Conservation (phyloP, 495 filamentous ascomycete genomes). For the Hypomontagnella monticulosa region DNA sequence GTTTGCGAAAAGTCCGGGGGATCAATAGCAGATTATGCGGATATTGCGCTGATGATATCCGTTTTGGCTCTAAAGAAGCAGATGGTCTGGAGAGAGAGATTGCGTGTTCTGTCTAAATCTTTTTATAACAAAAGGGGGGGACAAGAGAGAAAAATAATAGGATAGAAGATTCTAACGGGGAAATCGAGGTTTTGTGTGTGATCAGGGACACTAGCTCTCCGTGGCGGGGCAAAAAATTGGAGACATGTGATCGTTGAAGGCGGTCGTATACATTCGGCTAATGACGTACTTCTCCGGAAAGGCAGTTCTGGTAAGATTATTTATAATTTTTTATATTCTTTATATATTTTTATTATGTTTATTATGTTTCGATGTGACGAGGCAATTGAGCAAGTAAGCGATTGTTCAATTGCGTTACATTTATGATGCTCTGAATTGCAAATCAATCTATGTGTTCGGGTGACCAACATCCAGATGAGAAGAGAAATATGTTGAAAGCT, state of each 20-base stretch:
- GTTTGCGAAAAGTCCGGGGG: not conserved
- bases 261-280: not conserved
- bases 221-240: slow-evolving; percentile 39
- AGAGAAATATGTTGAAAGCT: not conserved
- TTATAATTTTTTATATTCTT: not conserved
- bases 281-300: slow-evolving; percentile 20
- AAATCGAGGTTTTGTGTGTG: slow-evolving; percentile 25
- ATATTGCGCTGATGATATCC: not conserved
- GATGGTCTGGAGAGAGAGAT: not conserved
- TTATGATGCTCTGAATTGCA: slow-evolving; percentile 13
- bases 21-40: not conserved
- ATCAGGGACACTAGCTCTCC: slow-evolving; percentile 24
- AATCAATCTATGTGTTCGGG: slow-evolving; percentile 24
- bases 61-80: slow-evolving; percentile 4
- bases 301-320: not conserved
- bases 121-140: not conserved
- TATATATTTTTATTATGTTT: too few species aligned
- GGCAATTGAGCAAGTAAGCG: slow-evolving; percentile 20
- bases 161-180: slow-evolving; percentile 31
- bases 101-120: slow-evolving; percentile 5
- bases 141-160: slow-evolving; percentile 12
- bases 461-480: slow-evolving; percentile 11
- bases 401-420: slow-evolving; percentile 26
- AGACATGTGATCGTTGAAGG: slow-evolving; percentile 35
- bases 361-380: not conserved